Conservation (phyloP, 164 flowering plant genomes). For the Nymphaea colorata region DNA sequence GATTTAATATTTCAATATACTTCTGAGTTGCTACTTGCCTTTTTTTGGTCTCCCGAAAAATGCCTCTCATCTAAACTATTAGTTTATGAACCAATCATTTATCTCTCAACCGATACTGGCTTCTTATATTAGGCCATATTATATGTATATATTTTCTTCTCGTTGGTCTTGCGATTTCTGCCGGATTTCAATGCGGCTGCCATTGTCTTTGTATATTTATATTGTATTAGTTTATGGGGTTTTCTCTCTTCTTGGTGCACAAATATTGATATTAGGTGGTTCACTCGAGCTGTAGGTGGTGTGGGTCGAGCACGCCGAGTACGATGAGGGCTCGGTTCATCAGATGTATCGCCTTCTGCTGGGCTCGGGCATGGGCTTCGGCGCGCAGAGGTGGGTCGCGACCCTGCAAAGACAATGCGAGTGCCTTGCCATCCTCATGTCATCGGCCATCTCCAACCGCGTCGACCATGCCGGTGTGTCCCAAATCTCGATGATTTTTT, state of each 20-base stretch:
- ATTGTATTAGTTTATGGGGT: not conserved
- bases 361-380: conserved; percentile 81
- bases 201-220: not conserved
- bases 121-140: too few species aligned
- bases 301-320: conserved; percentile 97
- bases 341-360: conserved; percentile 70
- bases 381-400: conserved; percentile 91
- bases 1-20: too few species aligned
- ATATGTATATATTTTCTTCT: not conserved
- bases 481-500: not conserved
- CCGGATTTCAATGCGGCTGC: not conserved
- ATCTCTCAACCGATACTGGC: not conserved
- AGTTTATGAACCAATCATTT: not conserved
- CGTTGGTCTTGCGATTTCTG: not conserved
- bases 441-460: conserved; percentile 40
- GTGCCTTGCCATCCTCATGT: conserved; percentile 89
- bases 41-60: not conserved
- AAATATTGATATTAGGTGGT: not conserved
- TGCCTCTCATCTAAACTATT: not conserved
- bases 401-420: conserved; percentile 88
- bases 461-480: conserved; percentile 44
- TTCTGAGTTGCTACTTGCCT: too few species aligned
- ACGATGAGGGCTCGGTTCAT: conserved; percentile 63
- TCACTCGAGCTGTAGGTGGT: conserved; percentile 45
- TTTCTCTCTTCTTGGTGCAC: not conserved